Evolutionary conservation across 805 yeast genomes (phyloP).

Genomic region (Spathaspora sp.): DNA sequence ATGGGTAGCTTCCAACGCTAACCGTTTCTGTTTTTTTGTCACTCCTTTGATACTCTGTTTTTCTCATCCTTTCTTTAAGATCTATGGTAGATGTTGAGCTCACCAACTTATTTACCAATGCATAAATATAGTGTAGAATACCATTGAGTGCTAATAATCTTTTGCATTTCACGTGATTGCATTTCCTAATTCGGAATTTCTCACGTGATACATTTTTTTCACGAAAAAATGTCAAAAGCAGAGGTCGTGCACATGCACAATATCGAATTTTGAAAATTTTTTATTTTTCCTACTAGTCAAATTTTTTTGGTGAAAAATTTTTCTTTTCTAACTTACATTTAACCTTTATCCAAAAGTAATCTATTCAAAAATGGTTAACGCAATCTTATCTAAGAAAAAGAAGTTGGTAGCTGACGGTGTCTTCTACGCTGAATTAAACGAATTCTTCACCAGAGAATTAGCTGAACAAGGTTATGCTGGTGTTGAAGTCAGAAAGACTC

Average conservation of each 20-base stretch:
- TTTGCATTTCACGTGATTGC: background rate
- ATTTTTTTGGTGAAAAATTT: background rate
- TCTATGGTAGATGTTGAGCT: too few relatives aligned
- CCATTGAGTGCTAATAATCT: too few relatives aligned
- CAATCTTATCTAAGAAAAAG: slow-evolving; percentile 89
- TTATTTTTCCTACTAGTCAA: background rate
- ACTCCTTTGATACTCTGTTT: too few relatives aligned
- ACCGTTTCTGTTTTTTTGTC: too few relatives aligned
- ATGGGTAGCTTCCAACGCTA: too few relatives aligned
- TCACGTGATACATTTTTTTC: background rate
- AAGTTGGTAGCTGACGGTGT: slow-evolving; percentile 99
- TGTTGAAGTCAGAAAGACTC: slow-evolving; percentile 98
- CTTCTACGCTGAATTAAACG: slow-evolving; percentile 99
- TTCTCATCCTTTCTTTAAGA: too few relatives aligned
- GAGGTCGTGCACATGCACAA: slow-evolving; percentile 2
- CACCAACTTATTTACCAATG: too few relatives aligned
- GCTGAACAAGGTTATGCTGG: slow-evolving; percentile 99
- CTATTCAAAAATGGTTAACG: slow-evolving; percentile 24
- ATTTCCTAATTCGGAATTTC: background rate
- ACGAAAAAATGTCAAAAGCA: background rate
- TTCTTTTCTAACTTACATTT: background rate
- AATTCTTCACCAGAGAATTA: slow-evolving; percentile 99
- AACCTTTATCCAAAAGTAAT: background rate
- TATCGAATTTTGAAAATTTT: slow-evolving; percentile 3
- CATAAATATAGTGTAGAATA: too few relatives aligned